These are phyloP conservation scores for Rhinocladiella similis DNA, from an alignment of 2,329 filamentous ascomycete genomes.

Conservation along the genomic window DNA sequence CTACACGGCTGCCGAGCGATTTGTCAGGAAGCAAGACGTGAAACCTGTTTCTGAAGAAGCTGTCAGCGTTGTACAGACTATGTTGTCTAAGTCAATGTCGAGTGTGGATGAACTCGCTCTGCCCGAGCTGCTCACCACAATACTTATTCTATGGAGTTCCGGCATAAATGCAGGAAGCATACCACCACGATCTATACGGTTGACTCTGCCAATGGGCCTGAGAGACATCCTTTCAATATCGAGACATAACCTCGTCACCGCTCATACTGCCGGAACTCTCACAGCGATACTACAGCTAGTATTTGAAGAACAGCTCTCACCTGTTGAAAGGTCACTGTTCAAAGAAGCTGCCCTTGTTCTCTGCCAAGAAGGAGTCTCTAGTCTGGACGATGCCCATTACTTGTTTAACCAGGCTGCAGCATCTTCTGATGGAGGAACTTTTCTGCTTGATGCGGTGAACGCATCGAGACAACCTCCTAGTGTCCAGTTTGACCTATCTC, in stretches of 20 bases:
- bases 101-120: slow-evolving; percentile 25
- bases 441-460: slow-evolving; percentile 72
- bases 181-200: slow-evolving; percentile 26
- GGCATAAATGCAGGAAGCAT: slow-evolving; percentile 11
- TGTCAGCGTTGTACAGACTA: slow-evolving; percentile 5
- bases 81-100: slow-evolving; percentile 22
- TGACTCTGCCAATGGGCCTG: slow-evolving; percentile 67
- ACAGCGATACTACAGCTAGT: slow-evolving; percentile 65
- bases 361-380: slow-evolving; percentile 76
- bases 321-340: slow-evolving; percentile 60
- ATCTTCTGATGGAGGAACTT: slow-evolving; percentile 60
- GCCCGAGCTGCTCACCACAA: slow-evolving; percentile 29
- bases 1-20: slow-evolving; percentile 38
- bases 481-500: slow-evolving; percentile 90
- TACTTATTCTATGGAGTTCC: slow-evolving; percentile 27
- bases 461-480: slow-evolving; percentile 76
- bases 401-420: slow-evolving; percentile 62
- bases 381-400: slow-evolving; percentile 78
- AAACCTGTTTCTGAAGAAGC: slow-evolving; percentile 8
- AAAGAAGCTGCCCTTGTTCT: slow-evolving; percentile 64
- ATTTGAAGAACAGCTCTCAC: slow-evolving; percentile 58
- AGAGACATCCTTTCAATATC: slow-evolving; percentile 60
- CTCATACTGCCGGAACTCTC: slow-evolving; percentile 72
- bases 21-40: slow-evolving; percentile 6
- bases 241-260: slow-evolving; percentile 66